Percentiles rank a stretch among this genome's conserved stretches.
These are phyloP conservation scores for Aspergillus sp. DNA, from an alignment of 2,329 filamentous ascomycete genomes.

Conservation along the genomic window DNA sequence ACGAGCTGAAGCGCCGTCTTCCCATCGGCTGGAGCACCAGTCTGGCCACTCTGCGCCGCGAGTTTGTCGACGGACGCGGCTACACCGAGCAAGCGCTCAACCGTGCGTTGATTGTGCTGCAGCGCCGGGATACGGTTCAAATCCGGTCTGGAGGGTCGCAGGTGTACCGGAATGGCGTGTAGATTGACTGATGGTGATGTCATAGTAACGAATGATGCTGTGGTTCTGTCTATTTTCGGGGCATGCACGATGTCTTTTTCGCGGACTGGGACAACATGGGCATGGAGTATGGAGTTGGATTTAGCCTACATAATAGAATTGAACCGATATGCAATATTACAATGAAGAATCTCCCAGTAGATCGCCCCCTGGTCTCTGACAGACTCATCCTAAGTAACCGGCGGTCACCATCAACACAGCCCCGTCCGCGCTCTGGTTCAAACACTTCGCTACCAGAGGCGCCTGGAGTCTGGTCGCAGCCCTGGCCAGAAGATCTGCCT, in stretches of 20 bases:
- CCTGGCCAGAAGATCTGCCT: neutral
- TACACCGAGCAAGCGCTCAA: slow-evolving; percentile 86
- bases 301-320: neutral
- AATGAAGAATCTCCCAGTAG: too few relatives aligned
- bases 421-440: neutral
- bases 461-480: too few relatives aligned
- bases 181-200: slow-evolving; percentile 9
- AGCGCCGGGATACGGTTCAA: slow-evolving; percentile 72
- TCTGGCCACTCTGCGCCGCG: slow-evolving; percentile 76
- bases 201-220: slow-evolving; percentile 4
- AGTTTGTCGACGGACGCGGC: slow-evolving; percentile 89
- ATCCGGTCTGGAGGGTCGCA: slow-evolving; percentile 50
- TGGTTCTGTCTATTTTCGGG: neutral
- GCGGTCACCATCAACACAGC: neutral
- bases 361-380: too few relatives aligned
- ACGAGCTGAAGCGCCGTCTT: slow-evolving; percentile 80
- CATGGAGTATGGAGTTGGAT: neutral
- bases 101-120: slow-evolving; percentile 79
- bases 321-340: neutral
- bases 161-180: slow-evolving; percentile 49
- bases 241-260: slow-evolving; percentile 1
- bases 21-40: slow-evolving; percentile 96
- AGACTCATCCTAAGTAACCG: neutral
- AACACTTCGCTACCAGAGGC: too few relatives aligned
- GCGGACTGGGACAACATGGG: neutral